Percentiles rank a stretch among this genome's conserved stretches.
phyloP scores from a whole-genome alignment of 352 stramenopile genomes.

The Globisporangium orthogonon region DNA sequence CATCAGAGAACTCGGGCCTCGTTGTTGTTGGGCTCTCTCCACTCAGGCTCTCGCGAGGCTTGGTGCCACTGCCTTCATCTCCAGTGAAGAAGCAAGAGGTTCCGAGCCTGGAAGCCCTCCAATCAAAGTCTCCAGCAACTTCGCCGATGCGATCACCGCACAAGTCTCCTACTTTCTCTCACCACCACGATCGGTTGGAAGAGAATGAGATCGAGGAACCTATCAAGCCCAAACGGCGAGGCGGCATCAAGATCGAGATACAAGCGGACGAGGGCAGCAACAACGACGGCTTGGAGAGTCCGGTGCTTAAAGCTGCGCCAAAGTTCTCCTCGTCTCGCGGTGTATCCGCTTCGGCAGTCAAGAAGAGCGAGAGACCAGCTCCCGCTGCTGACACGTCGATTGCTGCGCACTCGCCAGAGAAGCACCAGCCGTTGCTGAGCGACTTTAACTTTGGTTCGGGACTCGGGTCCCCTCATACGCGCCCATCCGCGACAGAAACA shows the following conservation, averaged over 20 bases:
- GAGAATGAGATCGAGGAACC: not conserved
- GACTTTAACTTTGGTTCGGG: slow-evolving; percentile 35
- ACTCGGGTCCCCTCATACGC: not conserved
- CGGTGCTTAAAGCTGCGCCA: slow-evolving; percentile 3
- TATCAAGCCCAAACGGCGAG: slow-evolving; percentile 5
- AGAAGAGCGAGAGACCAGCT: slow-evolving; percentile 5
- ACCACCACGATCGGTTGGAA: not conserved
- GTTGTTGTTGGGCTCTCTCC: slow-evolving; percentile 33
- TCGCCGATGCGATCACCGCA: not conserved
- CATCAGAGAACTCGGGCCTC: slow-evolving; percentile 17
- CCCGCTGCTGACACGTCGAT: not conserved
- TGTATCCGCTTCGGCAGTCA: not conserved
- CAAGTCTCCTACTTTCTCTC: not conserved
- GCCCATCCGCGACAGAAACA: slow-evolving; percentile 1
- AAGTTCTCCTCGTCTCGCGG: slow-evolving; percentile 8
- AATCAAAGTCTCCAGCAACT: not conserved
- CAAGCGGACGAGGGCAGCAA: slow-evolving; percentile 1
- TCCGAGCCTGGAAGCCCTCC: not conserved
- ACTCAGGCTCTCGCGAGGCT: slow-evolving; percentile 18
- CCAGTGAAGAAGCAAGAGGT: slow-evolving; percentile 12
- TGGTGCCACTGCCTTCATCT: slow-evolving; percentile 1
- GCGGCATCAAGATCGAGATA: slow-evolving; percentile 16
- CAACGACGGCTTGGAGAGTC: not conserved
- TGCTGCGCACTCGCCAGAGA: not conserved
- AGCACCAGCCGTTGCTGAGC: slow-evolving; percentile 21